phyloP scores from a whole-genome alignment of 2,329 filamentous ascomycete genomes.

The Sporothrix schenckii region DNA sequence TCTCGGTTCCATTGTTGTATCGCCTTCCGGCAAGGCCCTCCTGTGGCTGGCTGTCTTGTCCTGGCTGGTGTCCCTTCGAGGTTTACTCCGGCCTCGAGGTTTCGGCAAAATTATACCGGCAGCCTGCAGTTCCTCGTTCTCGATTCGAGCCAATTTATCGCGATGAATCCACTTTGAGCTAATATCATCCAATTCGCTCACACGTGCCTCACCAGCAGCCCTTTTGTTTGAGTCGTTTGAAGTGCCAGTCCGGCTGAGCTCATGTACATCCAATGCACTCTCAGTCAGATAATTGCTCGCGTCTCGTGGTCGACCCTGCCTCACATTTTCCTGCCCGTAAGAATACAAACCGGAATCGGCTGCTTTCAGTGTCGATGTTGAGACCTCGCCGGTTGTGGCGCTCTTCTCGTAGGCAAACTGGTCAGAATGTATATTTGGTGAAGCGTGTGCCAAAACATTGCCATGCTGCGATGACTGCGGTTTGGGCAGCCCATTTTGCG shows the following conservation, averaged over 20 bases:
- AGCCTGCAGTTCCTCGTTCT: conserved; percentile 77
- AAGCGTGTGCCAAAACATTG: neutral
- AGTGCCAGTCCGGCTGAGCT: conserved; percentile 2
- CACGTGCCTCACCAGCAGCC: conserved; percentile 40
- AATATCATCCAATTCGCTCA: conserved; percentile 51
- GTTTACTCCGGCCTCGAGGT: conserved; percentile 52
- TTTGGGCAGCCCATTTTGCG: conserved; percentile 25
- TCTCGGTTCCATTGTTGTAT: conserved; percentile 40
- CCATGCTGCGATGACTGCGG: conserved; percentile 15
- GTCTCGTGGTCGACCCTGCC: conserved; percentile 48
- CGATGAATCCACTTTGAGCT: conserved; percentile 82
- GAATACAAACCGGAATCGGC: conserved; percentile 33
- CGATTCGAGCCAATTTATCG: conserved; percentile 80
- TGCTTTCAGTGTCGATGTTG: conserved; percentile 29
- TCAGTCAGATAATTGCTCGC: conserved; percentile 48
- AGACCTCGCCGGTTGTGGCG: neutral
- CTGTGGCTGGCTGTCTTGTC: conserved; percentile 44
- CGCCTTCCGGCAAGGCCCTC: conserved; percentile 42
- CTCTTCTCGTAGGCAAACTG: neutral
- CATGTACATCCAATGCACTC: conserved; percentile 51
- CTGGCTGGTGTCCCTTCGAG: conserved; percentile 35
- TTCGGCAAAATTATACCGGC: conserved; percentile 68
- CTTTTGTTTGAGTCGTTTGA: conserved; percentile 35
- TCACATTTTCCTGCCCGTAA: conserved; percentile 39
- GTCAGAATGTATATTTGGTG: conserved; percentile 8